Percentiles rank a stretch among this genome's conserved stretches.
Evolutionary conservation across 2,329 filamentous ascomycete species (phyloP).

Genomic region (Plectosphaerella sp.): DNA sequence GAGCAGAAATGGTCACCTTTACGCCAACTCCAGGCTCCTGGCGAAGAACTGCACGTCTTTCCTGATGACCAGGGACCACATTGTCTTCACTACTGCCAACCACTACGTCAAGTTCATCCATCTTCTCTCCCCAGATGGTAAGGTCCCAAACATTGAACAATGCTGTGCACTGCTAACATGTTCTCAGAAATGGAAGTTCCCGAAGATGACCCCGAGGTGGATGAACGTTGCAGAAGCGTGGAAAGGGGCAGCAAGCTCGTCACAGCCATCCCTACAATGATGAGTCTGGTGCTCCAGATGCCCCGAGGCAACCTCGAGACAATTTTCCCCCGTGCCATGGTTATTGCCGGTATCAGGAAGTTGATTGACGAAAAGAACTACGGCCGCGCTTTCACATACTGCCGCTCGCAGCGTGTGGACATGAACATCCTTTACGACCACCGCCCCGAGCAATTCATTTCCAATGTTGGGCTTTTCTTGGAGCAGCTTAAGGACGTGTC

Average conservation of each 20-base stretch:
- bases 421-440: conserved; percentile 98
- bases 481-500: conserved; percentile 78
- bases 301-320: conserved; percentile 94
- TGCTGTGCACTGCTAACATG: conserved; percentile 14
- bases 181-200: conserved; percentile 72
- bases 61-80: conserved; percentile 70
- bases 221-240: conserved; percentile 87
- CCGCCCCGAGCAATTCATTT: conserved; percentile 79
- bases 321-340: conserved; percentile 87
- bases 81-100: conserved; percentile 88
- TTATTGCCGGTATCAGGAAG: conserved; percentile 81
- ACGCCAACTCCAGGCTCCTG: conserved; percentile 68
- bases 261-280: conserved; percentile 82
- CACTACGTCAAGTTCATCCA: conserved; percentile 95
- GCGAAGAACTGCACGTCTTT: conserved; percentile 92
- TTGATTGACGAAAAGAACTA: conserved; percentile 81
- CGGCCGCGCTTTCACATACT: conserved; percentile 76
- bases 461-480: conserved; percentile 70
- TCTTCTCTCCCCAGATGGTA: conserved; percentile 62
- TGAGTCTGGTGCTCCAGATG: conserved; percentile 88
- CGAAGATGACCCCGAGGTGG: conserved; percentile 80
- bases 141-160: conserved; percentile 10
- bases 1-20: conserved; percentile 72
- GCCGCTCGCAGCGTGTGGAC: conserved; percentile 89
- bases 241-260: conserved; percentile 85